Evolutionary conservation across 108 stramenopile species (phyloP), one percentile per base, ranked within the genome.

Genomic region (Nitzschia inconspicua): DNA sequence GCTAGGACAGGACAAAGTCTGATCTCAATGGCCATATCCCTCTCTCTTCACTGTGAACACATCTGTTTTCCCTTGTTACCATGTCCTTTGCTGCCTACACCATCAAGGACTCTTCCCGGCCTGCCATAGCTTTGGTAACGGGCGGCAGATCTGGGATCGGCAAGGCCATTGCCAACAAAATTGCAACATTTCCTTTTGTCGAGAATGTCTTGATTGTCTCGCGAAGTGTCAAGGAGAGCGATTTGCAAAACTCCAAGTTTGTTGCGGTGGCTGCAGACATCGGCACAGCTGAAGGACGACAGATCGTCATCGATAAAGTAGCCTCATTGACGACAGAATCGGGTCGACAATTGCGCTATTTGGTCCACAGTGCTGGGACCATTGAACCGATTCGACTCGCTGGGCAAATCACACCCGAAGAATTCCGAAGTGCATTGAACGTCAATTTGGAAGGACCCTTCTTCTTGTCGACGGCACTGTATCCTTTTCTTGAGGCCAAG

Each of bases 361-460:
- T 85, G 25, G 61, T 85, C 25, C 84, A 87, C 44, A 79, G 65
- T 55, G 85, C 85, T n/a, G 85, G 79, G 13, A 34, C 68, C 16
- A 67, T 87, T 23, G 77, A 78, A 16, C 80, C 80, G 2, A 79
- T 87, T 18, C 70, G 57, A n/a, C 73, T 76, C 70, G 73, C 66
- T 44, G 70, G n/a, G 22, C 16, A 65, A 26, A 22, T 54, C 9
- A 23, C 48, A 58, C 47, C 39, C n/a, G 47, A 58, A 1, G 66
- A 67, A 50, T 18, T 67, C 8, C n/a, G 30, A 3, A 30, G 28
- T 36, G 57, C 57, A 3, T 22, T 67, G 34, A 10, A n/a, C 14
- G 30, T 69, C 59, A 69, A 69, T 37, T 62, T 61, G 23, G 65
- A 82, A 44, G 79, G 75, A 0, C 82, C 85, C 1, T 44, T 88